Conservation (phyloP, 1,284 basidiomycete species). For the Ustilago loliicola region DNA sequence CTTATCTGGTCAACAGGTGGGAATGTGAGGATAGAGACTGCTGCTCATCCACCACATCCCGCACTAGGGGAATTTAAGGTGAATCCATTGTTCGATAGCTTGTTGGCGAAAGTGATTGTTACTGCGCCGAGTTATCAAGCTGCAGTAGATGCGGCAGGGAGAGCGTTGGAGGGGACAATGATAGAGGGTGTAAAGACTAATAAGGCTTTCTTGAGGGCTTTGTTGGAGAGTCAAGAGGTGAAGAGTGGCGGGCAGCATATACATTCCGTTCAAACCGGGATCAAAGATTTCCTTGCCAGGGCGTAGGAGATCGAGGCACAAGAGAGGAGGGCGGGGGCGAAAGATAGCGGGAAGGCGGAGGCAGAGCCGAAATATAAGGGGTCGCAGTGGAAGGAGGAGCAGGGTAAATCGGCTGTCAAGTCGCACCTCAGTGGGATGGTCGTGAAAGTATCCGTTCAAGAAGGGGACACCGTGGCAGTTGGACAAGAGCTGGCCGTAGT, state of each 20-base stretch:
- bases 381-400: conserved; percentile 6
- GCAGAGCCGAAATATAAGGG: not conserved
- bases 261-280: conserved; percentile 26
- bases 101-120: conserved; percentile 59
- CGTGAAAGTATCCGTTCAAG: conserved; percentile 27
- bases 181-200: conserved; percentile 49
- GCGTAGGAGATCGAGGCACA: conserved; percentile 9
- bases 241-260: conserved; percentile 20
- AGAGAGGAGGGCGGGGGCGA: not conserved
- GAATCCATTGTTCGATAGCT: conserved; percentile 51
- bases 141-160: conserved; percentile 21
- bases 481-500: conserved; percentile 76
- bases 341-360: not conserved
- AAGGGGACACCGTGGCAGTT: conserved; percentile 71
- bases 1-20: conserved; percentile 40
- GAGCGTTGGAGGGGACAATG: conserved; percentile 24
- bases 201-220: conserved; percentile 25
- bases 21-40: conserved; percentile 53
- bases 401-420: conserved; percentile 15
- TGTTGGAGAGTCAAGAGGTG: conserved; percentile 36
- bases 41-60: conserved; percentile 42
- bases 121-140: conserved; percentile 31
- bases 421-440: conserved; percentile 37
- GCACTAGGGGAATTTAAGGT: conserved; percentile 21
- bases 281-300: conserved; percentile 6